Conservation (phyloP, 2,329 filamentous ascomycete species). For the Trichophyton schoenleinii region DNA sequence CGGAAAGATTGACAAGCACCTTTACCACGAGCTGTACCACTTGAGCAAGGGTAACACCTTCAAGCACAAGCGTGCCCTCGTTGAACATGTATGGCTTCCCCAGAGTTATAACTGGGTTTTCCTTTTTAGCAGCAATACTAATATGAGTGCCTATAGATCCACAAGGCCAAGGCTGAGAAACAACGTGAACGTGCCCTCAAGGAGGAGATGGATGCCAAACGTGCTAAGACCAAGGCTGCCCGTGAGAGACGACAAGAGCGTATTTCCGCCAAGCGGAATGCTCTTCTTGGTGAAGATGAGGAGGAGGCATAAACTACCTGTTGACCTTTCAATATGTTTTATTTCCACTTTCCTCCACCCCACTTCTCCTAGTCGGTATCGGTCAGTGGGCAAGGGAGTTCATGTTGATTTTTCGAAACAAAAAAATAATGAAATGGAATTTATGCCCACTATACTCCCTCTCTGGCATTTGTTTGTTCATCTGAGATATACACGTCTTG, state of each 20-base stretch:
- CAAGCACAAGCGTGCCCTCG: constrained; percentile 99
- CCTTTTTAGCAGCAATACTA: neutral
- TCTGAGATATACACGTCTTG: neutral
- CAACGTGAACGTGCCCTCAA: constrained; percentile 87
- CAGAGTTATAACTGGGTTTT: neutral
- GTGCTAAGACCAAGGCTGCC: constrained; percentile 99
- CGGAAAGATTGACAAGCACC: constrained; percentile 99
- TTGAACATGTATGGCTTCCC: constrained; percentile 79
- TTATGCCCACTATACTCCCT: constrained; percentile 1
- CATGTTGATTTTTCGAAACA: constrained; percentile 6
- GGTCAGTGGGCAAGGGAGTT: constrained; percentile 12
- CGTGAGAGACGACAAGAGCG: constrained; percentile 97
- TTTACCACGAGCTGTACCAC: constrained; percentile 99
- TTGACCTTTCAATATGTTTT: constrained; percentile 10
- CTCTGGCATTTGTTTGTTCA: neutral
- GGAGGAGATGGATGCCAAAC: constrained; percentile 99
- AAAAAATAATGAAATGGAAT: constrained; percentile 10
- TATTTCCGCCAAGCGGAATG: constrained; percentile 78
- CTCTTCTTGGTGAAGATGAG: constrained; percentile 56
- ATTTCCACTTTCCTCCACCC: constrained; percentile 5
- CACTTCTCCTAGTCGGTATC: constrained; percentile 9
- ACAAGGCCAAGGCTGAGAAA: constrained; percentile 99
- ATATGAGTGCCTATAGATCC: constrained; percentile 53
- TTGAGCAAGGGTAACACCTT: constrained; percentile 99
- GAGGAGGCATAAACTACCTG: constrained; percentile 12